Percentiles rank a stretch among this genome's conserved stretches.
phyloP scores from a whole-genome alignment of 2,329 filamentous ascomycete genomes.

The Ophiocordyceps camponoti-saundersi region DNA sequence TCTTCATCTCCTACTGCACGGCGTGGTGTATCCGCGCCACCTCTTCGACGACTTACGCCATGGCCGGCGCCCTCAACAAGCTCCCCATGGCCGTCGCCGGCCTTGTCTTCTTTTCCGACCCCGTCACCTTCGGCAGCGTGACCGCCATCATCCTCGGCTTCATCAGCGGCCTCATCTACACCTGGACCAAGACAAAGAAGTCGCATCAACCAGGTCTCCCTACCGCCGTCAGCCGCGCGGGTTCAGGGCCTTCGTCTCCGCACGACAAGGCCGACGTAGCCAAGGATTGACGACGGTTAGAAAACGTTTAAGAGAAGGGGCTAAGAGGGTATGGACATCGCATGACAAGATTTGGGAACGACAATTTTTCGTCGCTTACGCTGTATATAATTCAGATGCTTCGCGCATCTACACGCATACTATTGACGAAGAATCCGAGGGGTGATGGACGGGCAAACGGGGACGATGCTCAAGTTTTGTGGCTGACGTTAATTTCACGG shows the following conservation, averaged over 20 bases:
- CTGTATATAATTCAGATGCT: neutral
- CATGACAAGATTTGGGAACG: neutral
- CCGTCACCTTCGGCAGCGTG: constrained; percentile 80
- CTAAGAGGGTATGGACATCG: neutral
- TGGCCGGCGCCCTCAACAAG: constrained; percentile 98
- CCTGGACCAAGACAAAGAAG: constrained; percentile 24
- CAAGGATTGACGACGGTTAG: neutral
- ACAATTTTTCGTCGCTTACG: neutral
- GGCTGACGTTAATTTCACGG: neutral
- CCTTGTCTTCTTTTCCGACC: constrained; percentile 86
- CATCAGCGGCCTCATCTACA: constrained; percentile 79
- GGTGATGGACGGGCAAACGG: neutral
- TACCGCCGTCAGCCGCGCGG: constrained; percentile 54
- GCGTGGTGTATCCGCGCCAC: constrained; percentile 98
- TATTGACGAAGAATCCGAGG: too few relatives aligned
- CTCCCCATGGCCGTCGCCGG: constrained; percentile 86
- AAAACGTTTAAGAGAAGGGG: neutral
- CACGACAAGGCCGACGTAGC: constrained; percentile 36
- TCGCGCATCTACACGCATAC: too few relatives aligned
- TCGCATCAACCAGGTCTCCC: constrained; percentile 56
- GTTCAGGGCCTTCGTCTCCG: neutral
- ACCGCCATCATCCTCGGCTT: constrained; percentile 86
- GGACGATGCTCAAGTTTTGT: neutral
- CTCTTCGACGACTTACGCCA: constrained; percentile 93
- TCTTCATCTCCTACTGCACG: constrained; percentile 99